A percentile compares a stretch with the other conserved stretches of the same genome.
These are phyloP conservation scores for Linum trigynum DNA, from an alignment of 345 rosid genomes.

Conservation along the genomic window DNA sequence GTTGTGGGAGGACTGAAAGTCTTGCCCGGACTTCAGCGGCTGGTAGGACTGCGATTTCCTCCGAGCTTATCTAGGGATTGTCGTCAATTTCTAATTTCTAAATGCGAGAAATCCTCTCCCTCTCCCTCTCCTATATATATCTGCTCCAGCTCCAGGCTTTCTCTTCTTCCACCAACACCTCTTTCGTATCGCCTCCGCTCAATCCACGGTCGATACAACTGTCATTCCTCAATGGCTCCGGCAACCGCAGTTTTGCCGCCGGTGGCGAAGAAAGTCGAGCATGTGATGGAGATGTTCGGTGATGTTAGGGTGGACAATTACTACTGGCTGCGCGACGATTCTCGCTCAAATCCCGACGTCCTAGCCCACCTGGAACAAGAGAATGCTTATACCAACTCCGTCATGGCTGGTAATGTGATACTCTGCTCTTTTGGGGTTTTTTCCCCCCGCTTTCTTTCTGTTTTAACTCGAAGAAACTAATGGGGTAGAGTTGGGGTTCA, in stretches of 20 bases:
- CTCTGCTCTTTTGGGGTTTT: not conserved
- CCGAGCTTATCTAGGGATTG: too few relatives aligned
- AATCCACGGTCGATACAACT: too few relatives aligned
- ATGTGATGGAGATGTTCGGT: constrained; percentile 68
- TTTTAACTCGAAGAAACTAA: not conserved
- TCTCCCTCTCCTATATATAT: too few relatives aligned
- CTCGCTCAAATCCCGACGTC: constrained; percentile 57
- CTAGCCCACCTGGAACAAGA: constrained; percentile 59
- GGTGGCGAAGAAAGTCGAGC: constrained; percentile 69
- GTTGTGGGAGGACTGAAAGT: too few relatives aligned
- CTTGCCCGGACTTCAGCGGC: too few relatives aligned
- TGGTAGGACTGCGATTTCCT: too few relatives aligned
- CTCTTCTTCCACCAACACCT: too few relatives aligned
- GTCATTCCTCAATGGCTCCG: not conserved
- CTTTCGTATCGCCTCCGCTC: too few relatives aligned
- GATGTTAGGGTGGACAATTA: constrained; percentile 69
- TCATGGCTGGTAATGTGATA: constrained; percentile 45
- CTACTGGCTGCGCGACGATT: constrained; percentile 96
- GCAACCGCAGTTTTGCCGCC: constrained; percentile 31
- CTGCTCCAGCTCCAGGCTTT: too few relatives aligned
- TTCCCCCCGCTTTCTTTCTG: not conserved
- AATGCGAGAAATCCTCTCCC: too few relatives aligned
- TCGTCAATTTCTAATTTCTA: too few relatives aligned
- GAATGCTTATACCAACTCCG: constrained; percentile 44
- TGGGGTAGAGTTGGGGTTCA: constrained; percentile 13